A percentile compares a stretch with the other conserved stretches of the same genome.
Conservation (phyloP, 306 rosid species). For the Lathyrus aphaca region DNA sequence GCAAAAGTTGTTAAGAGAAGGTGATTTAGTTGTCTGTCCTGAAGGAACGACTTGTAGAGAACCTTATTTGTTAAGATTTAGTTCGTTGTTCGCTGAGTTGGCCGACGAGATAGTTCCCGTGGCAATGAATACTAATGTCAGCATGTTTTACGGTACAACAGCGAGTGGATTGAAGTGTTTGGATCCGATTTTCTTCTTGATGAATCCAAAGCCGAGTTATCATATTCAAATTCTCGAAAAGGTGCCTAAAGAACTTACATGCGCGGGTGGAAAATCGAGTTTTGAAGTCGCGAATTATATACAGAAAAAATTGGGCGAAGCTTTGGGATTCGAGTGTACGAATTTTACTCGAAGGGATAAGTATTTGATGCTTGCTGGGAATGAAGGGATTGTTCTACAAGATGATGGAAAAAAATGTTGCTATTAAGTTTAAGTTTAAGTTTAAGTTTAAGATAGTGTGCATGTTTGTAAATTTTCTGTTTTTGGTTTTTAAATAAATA, state of each 20-base stretch:
- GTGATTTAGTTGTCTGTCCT: conserved; percentile 93
- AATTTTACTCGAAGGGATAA: conserved; percentile 79
- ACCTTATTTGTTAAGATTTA: conserved; percentile 84
- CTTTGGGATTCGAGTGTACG: conserved; percentile 91
- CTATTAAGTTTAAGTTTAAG: too few species aligned
- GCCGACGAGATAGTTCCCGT: conserved; percentile 88
- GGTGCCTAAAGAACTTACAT: conserved; percentile 59
- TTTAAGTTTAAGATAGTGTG: too few species aligned
- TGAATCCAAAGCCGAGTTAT: conserved; percentile 84
- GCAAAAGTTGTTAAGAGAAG: conserved; percentile 59
- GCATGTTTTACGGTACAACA: conserved; percentile 96
- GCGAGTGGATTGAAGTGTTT: conserved; percentile 87
- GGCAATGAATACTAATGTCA: conserved; percentile 63
- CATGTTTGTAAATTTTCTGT: too few species aligned
- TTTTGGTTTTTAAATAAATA: not conserved
- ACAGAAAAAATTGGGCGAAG: conserved; percentile 64
- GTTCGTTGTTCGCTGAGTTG: conserved; percentile 87
- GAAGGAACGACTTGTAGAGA: conserved; percentile 98
- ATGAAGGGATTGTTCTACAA: conserved; percentile 70
- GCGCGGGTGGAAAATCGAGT: conserved; percentile 71
- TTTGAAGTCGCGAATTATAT: conserved; percentile 80
- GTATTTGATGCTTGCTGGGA: conserved; percentile 94
- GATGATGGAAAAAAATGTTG: conserved; percentile 34
- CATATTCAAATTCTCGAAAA: conserved; percentile 64
- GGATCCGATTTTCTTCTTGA: conserved; percentile 82